Conservation (phyloP, 2,329 filamentous ascomycete species). For the Parastagonospora avenae region DNA sequence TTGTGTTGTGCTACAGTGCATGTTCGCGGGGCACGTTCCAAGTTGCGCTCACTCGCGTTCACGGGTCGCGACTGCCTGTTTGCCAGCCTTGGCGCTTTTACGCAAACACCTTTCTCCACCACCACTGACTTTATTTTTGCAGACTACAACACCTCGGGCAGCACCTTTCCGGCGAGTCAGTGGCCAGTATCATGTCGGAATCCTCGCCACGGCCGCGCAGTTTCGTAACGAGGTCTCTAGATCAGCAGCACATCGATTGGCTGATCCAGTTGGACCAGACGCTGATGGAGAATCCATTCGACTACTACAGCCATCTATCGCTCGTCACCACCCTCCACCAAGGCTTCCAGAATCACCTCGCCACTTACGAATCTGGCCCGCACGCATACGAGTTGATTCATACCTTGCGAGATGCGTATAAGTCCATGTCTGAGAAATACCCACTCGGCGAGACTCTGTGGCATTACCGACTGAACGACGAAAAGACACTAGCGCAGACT, state of each 20-base stretch:
- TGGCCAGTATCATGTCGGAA: slow-evolving; percentile 56
- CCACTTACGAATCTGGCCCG: slow-evolving; percentile 41
- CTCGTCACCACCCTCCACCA: slow-evolving; percentile 56
- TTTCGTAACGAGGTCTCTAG: slow-evolving; percentile 50
- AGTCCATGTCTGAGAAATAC: slow-evolving; percentile 66
- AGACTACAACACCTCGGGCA: slow-evolving; percentile 42
- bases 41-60: slow-evolving; percentile 19
- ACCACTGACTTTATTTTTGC: slow-evolving; percentile 7
- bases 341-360: slow-evolving; percentile 51
- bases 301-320: slow-evolving; percentile 55
- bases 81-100: slow-evolving; percentile 12
- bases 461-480: slow-evolving; percentile 77
- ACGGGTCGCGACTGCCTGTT: slow-evolving; percentile 26
- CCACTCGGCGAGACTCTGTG: slow-evolving; percentile 78
- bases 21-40: not conserved
- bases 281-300: slow-evolving; percentile 54
- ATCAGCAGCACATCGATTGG: slow-evolving; percentile 50
- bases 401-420: slow-evolving; percentile 57
- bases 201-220: slow-evolving; percentile 51
- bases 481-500: slow-evolving; percentile 64
- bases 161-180: slow-evolving; percentile 50
- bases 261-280: slow-evolving; percentile 52
- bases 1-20: not conserved
- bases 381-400: slow-evolving; percentile 51
- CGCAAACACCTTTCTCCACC: slow-evolving; percentile 9